Conservation (phyloP, 306 rosid genomes). For the Quercus dentata region DNA sequence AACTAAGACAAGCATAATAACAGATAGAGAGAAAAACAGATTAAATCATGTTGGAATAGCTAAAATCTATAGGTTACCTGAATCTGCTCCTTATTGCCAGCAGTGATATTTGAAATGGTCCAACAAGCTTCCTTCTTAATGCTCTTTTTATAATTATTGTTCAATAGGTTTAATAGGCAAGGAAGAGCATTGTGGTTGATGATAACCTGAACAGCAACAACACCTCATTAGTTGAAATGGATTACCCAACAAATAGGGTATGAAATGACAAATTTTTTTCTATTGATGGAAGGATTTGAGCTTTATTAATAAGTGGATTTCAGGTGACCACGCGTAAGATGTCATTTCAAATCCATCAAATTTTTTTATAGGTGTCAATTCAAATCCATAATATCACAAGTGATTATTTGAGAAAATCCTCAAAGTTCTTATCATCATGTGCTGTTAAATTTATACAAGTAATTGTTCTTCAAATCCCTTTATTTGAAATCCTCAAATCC, state of each 20-base stretch:
- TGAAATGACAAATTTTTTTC: too few relatives aligned
- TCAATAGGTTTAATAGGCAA: conserved; percentile 64
- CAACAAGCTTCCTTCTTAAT: conserved; percentile 98
- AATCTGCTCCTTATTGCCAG: conserved; percentile 93
- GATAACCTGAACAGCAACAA: conserved; percentile 49
- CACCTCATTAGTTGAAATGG: conserved; percentile 17
- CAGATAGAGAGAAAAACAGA: not conserved
- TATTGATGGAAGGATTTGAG: too few relatives aligned
- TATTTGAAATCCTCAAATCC: too few relatives aligned
- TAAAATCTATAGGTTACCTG: conserved; percentile 47
- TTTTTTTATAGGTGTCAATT: too few relatives aligned
- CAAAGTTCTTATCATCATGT: too few relatives aligned
- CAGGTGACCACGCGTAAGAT: too few relatives aligned
- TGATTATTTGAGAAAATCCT: too few relatives aligned
- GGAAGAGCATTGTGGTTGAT: conserved; percentile 82
- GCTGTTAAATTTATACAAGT: too few relatives aligned
- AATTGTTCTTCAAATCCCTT: not conserved
- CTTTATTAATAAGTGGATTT: too few relatives aligned
- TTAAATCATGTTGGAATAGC: too few relatives aligned
- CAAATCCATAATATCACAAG: too few relatives aligned
- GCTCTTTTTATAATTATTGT: conserved; percentile 82
- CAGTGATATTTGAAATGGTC: conserved; percentile 93
- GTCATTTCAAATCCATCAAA: too few relatives aligned
- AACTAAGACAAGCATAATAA: not conserved
- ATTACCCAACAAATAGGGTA: not conserved